Conservation (phyloP, 257 asterid genomes). For the Przewalskia tangutica region DNA sequence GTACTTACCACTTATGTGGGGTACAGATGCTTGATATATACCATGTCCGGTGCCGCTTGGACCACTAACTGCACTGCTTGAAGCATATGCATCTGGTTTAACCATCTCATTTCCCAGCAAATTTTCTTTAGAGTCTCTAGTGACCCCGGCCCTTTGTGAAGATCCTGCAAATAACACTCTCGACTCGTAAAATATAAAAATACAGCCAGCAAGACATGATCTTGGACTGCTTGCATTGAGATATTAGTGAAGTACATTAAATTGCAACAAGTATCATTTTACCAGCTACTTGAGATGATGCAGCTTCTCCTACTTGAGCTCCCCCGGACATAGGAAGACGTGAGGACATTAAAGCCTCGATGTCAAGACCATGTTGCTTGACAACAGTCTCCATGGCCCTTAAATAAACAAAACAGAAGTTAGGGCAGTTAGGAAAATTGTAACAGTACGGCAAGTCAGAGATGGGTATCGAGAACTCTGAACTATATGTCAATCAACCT, state of each 20-base stretch:
- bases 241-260: neutral
- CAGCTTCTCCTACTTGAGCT: constrained; percentile 67
- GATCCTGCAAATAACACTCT: constrained; percentile 36
- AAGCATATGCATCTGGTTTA: constrained; percentile 45
- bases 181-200: neutral
- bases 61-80: constrained; percentile 44
- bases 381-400: constrained; percentile 99
- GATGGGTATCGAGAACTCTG: neutral
- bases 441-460: neutral
- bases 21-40: constrained; percentile 46
- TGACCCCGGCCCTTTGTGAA: constrained; percentile 41
- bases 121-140: constrained; percentile 47
- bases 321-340: constrained; percentile 69
- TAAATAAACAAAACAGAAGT: constrained; percentile 12
- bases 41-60: constrained; percentile 58
- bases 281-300: constrained; percentile 74
- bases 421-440: neutral
- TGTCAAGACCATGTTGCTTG: constrained; percentile 86
- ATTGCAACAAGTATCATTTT: constrained; percentile 3
- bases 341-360: constrained; percentile 78
- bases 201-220: neutral
- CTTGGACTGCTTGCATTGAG: neutral
- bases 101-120: constrained; percentile 56
- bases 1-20: constrained; percentile 36
- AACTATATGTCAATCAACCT: neutral